Conservation (phyloP, 1,139 yeast species). For the Lodderomyces orthopsilosis region DNA sequence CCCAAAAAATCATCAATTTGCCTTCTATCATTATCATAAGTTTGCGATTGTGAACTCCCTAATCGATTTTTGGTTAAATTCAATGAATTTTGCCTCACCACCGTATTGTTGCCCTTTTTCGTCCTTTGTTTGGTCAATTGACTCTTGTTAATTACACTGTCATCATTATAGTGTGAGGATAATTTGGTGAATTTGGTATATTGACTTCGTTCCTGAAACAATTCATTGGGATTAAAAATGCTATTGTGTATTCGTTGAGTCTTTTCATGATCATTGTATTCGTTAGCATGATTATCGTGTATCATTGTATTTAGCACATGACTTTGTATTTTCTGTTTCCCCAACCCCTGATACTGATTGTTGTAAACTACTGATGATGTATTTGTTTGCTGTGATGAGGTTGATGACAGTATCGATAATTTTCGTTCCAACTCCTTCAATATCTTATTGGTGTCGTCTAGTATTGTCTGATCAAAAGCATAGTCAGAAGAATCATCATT, state of each 20-base stretch:
- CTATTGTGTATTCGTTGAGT: conserved; percentile 17
- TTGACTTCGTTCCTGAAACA: conserved; percentile 36
- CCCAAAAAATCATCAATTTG: not conserved
- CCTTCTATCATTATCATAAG: not conserved
- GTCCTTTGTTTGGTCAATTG: not conserved
- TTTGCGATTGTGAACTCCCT: conserved; percentile 5
- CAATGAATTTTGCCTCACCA: conserved; percentile 11
- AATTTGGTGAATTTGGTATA: conserved; percentile 29
- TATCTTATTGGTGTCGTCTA: conserved; percentile 25
- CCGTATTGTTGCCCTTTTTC: not conserved
- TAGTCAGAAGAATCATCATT: not conserved
- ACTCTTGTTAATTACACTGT: conserved; percentile 10
- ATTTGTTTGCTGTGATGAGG: conserved; percentile 19
- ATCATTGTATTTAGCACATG: conserved; percentile 29
- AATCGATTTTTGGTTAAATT: conserved; percentile 12
- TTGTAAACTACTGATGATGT: conserved; percentile 33
- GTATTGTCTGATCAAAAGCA: conserved; percentile 4
- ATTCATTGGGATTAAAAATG: conserved; percentile 32
- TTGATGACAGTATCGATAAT: conserved; percentile 23
- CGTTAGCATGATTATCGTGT: conserved; percentile 18
- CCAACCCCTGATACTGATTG: conserved; percentile 26
- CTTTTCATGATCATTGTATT: conserved; percentile 17
- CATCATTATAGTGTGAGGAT: conserved; percentile 25
- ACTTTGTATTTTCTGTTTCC: conserved; percentile 30
- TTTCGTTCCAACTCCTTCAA: conserved; percentile 32